A percentile compares a stretch with the other conserved stretches of the same genome.
Conservation (phyloP, 2,329 filamentous ascomycete species). For the Hypomyces perniciosus region DNA sequence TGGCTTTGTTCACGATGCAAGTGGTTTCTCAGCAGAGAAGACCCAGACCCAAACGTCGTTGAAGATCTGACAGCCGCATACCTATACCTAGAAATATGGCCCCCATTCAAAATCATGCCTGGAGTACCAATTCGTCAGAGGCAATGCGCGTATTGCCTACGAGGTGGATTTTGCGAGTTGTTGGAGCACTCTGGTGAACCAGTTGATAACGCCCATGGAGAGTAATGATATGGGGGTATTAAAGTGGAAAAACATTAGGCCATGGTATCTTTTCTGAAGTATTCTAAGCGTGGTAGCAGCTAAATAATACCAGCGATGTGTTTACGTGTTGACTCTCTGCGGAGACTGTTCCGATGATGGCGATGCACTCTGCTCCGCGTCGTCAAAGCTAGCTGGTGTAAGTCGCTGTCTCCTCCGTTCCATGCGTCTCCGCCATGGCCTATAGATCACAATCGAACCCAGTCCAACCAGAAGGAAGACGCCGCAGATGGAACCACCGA, state of each 20-base stretch:
- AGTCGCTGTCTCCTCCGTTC: constrained; percentile 21
- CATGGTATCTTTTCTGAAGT: too few relatives aligned
- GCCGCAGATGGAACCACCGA: constrained; percentile 81
- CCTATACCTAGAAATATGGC: constrained; percentile 6
- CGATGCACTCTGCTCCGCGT: not conserved
- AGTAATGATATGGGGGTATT: too few relatives aligned
- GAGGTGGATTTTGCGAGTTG: constrained; percentile 12
- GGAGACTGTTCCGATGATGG: too few relatives aligned
- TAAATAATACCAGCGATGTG: not conserved
- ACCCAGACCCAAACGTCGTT: not conserved
- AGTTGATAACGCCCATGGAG: too few relatives aligned
- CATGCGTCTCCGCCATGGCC: constrained; percentile 63
- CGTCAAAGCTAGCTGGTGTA: constrained; percentile 9
- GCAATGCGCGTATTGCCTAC: constrained; percentile 14
- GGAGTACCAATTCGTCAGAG: constrained; percentile 7
- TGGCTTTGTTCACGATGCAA: constrained; percentile 18
- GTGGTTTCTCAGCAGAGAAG: constrained; percentile 4
- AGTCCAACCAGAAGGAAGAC: constrained; percentile 73
- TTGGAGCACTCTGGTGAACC: constrained; percentile 1
- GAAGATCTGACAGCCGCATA: not conserved
- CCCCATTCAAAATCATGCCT: constrained; percentile 13
- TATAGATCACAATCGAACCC: constrained; percentile 68
- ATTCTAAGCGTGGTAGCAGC: too few relatives aligned
- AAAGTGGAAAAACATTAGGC: too few relatives aligned
- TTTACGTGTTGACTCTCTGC: not conserved